A percentile compares a stretch with the other conserved stretches of the same genome.
Evolutionary conservation across 108 stramenopile genomes (phyloP).

Genomic region (Conticribra guillardii): DNA sequence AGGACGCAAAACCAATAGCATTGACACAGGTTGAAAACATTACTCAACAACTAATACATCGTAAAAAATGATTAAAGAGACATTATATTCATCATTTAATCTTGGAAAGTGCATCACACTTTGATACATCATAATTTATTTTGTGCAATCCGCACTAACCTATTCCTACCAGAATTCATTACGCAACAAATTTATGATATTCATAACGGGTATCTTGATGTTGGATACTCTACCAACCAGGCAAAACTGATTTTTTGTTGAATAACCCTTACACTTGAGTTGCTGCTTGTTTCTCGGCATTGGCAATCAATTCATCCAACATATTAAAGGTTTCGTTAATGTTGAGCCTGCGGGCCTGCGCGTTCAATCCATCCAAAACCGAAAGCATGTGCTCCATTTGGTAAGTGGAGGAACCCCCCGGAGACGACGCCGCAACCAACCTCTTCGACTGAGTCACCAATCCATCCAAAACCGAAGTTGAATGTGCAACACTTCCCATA

Average conservation of each 20-base stretch:
- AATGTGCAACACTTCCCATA: conserved; percentile 19
- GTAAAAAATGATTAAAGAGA: no score
- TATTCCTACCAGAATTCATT: no score
- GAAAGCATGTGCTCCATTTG: conserved; percentile 40
- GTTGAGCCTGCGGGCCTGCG: conserved; percentile 39
- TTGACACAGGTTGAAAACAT: no score
- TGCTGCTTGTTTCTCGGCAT: conserved; percentile 15
- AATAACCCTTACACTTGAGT: neutral
- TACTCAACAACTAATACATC: no score
- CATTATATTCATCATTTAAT: no score
- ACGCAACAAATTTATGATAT: no score
- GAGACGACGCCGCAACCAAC: conserved; percentile 26
- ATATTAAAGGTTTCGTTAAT: conserved; percentile 34
- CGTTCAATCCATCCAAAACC: conserved; percentile 49
- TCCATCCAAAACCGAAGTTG: conserved; percentile 41
- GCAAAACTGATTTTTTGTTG: neutral
- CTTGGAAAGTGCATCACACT: no score
- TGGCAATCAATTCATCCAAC: conserved; percentile 44
- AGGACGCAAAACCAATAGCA: no score
- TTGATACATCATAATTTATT: no score
- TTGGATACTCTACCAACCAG: no score
- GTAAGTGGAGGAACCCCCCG: conserved; percentile 24
- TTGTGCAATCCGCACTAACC: no score
- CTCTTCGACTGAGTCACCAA: conserved; percentile 31
- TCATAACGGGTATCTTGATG: no score